These are phyloP conservation scores for Neurospora sublineolata DNA, from an alignment of 495 filamentous ascomycete species.

Conservation along the genomic window DNA sequence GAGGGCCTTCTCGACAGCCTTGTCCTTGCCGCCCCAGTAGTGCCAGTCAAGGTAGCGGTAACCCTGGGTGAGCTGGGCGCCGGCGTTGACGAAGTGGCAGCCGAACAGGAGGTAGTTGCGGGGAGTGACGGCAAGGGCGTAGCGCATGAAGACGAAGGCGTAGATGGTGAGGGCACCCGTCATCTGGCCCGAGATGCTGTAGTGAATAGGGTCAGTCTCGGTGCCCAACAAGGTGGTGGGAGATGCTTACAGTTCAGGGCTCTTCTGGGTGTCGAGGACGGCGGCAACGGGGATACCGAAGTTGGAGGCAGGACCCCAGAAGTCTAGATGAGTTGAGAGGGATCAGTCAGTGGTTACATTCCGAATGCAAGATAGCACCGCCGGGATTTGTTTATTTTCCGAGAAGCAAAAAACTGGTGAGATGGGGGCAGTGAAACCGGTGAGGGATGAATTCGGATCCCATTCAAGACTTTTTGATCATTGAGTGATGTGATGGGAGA, in stretches of 20 bases:
- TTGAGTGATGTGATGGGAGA: background rate
- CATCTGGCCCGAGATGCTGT: constrained; percentile 74
- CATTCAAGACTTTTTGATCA: background rate
- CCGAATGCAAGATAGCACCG: background rate
- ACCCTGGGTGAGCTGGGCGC: constrained; percentile 61
- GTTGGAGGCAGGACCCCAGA: constrained; percentile 93
- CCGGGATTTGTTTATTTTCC: background rate
- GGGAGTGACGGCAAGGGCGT: constrained; percentile 79
- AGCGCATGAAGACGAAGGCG: constrained; percentile 90
- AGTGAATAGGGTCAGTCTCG: no score
- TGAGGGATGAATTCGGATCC: background rate
- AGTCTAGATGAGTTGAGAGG: constrained; percentile 47
- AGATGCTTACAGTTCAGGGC: constrained; percentile 66
- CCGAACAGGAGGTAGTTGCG: constrained; percentile 89
- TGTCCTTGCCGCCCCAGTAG: constrained; percentile 36
- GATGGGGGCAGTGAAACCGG: background rate
- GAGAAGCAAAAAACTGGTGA: background rate
- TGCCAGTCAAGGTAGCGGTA: constrained; percentile 60
- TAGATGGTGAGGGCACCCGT: constrained; percentile 73
- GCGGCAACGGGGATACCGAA: constrained; percentile 92
- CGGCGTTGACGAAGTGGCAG: constrained; percentile 74
- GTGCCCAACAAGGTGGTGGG: no score
- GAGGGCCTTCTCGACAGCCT: constrained; percentile 3
- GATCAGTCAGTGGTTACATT: background rate
- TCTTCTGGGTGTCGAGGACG: constrained; percentile 82